Evolutionary conservation across 2,329 filamentous ascomycete genomes (phyloP).

Genomic region (Aspergillus tubingensis): DNA sequence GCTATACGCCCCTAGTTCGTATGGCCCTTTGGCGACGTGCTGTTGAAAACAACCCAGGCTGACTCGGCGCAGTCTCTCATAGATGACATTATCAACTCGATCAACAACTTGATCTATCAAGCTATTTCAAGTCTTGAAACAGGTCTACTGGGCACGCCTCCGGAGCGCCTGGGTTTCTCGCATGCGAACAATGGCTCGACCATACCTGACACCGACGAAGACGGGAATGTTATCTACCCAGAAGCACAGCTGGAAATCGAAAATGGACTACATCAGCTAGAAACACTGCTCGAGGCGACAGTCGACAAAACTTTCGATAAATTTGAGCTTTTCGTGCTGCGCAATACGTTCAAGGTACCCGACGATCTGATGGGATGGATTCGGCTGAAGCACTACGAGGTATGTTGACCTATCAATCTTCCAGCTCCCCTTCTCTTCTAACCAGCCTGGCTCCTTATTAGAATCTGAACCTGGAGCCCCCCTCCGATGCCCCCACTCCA

Average conservation of each 20-base stretch:
- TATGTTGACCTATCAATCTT: conserved; percentile 28
- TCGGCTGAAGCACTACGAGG: conserved; percentile 81
- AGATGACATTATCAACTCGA: conserved; percentile 96
- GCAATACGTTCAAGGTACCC: conserved; percentile 76
- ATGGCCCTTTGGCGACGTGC: neutral
- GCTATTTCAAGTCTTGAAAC: conserved; percentile 85
- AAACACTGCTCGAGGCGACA: conserved; percentile 76
- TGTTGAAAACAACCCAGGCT: conserved; percentile 14
- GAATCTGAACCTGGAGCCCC: conserved; percentile 40
- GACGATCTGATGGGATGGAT: conserved; percentile 76
- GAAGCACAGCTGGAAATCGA: conserved; percentile 74
- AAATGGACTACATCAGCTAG: conserved; percentile 80
- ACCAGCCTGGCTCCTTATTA: conserved; percentile 19
- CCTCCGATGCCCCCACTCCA: conserved; percentile 55
- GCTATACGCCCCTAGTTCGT: conserved; percentile 86
- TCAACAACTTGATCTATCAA: conserved; percentile 90
- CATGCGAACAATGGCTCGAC: conserved; percentile 50
- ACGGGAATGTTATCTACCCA: conserved; percentile 49
- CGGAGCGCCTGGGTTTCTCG: conserved; percentile 78
- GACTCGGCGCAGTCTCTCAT: conserved; percentile 70
- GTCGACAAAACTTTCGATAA: conserved; percentile 85
- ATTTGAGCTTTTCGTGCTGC: conserved; percentile 85
- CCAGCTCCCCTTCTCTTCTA: neutral
- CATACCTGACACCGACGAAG: conserved; percentile 50
- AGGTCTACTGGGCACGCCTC: conserved; percentile 72